Evolutionary conservation across 495 filamentous ascomycete species (phyloP).

Genomic region (Aspergillus homomorphus): DNA sequence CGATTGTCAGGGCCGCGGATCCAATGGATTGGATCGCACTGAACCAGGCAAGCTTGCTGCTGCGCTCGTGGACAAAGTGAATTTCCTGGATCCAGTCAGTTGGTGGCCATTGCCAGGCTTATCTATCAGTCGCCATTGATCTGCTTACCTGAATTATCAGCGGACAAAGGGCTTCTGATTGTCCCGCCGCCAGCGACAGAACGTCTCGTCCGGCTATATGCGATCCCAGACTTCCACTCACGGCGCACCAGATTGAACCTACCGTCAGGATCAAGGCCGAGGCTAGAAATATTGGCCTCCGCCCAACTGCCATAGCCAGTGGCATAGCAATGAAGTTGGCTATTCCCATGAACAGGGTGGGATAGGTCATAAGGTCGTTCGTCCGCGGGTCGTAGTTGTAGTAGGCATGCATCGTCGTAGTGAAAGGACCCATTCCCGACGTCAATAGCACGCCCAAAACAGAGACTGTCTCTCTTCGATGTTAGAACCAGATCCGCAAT

Average conservation of each 20-base stretch:
- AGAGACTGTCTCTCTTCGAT: neutral
- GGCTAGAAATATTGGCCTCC: conserved; percentile 25
- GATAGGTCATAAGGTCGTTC: conserved; percentile 26
- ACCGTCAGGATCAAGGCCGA: conserved; percentile 23
- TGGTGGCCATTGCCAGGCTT: neutral
- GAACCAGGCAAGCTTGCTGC: conserved; percentile 13
- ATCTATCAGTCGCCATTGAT: neutral
- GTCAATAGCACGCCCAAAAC: conserved; percentile 18
- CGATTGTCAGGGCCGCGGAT: conserved; percentile 8
- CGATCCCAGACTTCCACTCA: conserved; percentile 15
- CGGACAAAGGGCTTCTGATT: conserved; percentile 26
- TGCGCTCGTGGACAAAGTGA: conserved; percentile 14
- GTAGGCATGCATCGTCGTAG: conserved; percentile 17
- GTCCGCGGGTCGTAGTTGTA: conserved; percentile 19
- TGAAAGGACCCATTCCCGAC: conserved; percentile 27
- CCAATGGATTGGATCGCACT: conserved; percentile 12
- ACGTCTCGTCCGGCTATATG: conserved; percentile 29
- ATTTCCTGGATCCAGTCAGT: conserved; percentile 8
- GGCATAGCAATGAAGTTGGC: conserved; percentile 29
- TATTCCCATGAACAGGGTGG: conserved; percentile 30
- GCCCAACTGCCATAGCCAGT: conserved; percentile 19
- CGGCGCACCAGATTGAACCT: conserved; percentile 24
- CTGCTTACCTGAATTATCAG: conserved; percentile 20
- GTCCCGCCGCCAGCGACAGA: conserved; percentile 27
- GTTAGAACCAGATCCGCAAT: neutral